Evolutionary conservation across 192 early-diverging fungal species (phyloP).

Genomic region (Coemansia biformis): DNA sequence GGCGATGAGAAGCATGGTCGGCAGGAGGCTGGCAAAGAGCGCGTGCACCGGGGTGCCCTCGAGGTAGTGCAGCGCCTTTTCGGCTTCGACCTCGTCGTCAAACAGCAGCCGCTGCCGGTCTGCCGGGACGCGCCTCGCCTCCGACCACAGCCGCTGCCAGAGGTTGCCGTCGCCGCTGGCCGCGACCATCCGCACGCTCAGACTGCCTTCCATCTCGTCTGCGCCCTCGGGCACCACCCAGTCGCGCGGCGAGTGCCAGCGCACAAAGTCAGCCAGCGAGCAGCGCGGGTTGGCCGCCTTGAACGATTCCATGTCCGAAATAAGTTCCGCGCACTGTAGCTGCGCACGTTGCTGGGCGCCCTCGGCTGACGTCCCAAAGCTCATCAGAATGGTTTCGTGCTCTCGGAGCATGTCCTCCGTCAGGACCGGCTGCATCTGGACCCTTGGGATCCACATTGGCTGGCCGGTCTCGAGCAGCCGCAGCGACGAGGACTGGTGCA

Average conservation of each 20-base stretch:
- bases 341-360: slow-evolving; percentile 68
- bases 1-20: slow-evolving; percentile 65
- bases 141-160: slow-evolving; percentile 84
- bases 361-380: slow-evolving; percentile 65
- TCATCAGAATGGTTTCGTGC: slow-evolving; percentile 72
- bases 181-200: slow-evolving; percentile 75
- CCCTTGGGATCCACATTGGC: slow-evolving; percentile 63
- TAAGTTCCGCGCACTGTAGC: slow-evolving; percentile 66
- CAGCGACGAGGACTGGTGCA: slow-evolving; percentile 43
- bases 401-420: slow-evolving; percentile 86
- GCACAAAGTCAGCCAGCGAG: slow-evolving; percentile 79
- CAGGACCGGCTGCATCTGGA: slow-evolving; percentile 68
- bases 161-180: slow-evolving; percentile 61
- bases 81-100: slow-evolving; percentile 68
- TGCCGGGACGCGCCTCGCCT: slow-evolving; percentile 56
- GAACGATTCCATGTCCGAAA: slow-evolving; percentile 84
- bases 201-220: slow-evolving; percentile 26
- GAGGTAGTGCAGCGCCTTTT: slow-evolving; percentile 68
- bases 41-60: slow-evolving; percentile 55
- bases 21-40: slow-evolving; percentile 62
- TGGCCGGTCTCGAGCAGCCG: slow-evolving; percentile 56
- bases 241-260: slow-evolving; percentile 94
- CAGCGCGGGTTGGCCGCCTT: slow-evolving; percentile 87
- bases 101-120: slow-evolving; percentile 73
- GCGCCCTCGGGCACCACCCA: slow-evolving; percentile 65